A percentile compares a stretch with the other conserved stretches of the same genome.
phyloP scores from a whole-genome alignment of 345 rosid genomes.

The Hibiscus trionum region DNA sequence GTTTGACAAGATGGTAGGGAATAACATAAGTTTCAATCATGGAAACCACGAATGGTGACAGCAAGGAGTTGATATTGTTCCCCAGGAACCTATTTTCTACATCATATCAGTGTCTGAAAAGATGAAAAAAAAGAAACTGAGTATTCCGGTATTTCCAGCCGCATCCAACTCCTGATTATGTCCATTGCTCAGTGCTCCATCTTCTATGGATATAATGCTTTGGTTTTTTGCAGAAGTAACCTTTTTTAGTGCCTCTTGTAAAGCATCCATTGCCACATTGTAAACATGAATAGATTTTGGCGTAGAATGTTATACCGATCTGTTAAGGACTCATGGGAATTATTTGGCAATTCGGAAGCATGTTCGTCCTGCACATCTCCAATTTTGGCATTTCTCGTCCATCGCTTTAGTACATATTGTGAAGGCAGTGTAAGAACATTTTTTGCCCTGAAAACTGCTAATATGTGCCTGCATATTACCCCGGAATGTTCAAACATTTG shows the following conservation, averaged over 20 bases:
- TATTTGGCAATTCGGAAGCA: constrained; percentile 26
- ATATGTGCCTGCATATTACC: constrained; percentile 49
- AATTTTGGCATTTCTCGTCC: constrained; percentile 57
- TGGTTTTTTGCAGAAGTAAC: constrained; percentile 28
- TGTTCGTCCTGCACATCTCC: constrained; percentile 37
- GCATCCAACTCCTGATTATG: not conserved
- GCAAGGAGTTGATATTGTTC: too few species aligned
- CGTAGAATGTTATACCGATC: constrained; percentile 48
- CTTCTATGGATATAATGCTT: not conserved
- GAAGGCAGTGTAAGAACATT: constrained; percentile 63
- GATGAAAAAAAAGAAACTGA: too few species aligned
- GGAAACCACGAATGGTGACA: not conserved
- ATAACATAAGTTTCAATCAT: not conserved
- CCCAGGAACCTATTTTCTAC: too few species aligned
- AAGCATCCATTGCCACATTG: constrained; percentile 35
- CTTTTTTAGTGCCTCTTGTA: constrained; percentile 52
- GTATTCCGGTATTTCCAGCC: not conserved
- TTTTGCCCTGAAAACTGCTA: constrained; percentile 58
- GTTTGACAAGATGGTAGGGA: not conserved
- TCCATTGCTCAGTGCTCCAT: constrained; percentile 4
- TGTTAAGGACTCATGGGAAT: constrained; percentile 44
- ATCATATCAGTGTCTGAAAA: too few species aligned
- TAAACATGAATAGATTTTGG: constrained; percentile 40
- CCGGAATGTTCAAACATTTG: constrained; percentile 65
- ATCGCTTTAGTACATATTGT: constrained; percentile 44